Percentiles rank a stretch among this genome's conserved stretches.
Conservation (phyloP, 257 asterid species). For the Cynanchum wilfordii region DNA sequence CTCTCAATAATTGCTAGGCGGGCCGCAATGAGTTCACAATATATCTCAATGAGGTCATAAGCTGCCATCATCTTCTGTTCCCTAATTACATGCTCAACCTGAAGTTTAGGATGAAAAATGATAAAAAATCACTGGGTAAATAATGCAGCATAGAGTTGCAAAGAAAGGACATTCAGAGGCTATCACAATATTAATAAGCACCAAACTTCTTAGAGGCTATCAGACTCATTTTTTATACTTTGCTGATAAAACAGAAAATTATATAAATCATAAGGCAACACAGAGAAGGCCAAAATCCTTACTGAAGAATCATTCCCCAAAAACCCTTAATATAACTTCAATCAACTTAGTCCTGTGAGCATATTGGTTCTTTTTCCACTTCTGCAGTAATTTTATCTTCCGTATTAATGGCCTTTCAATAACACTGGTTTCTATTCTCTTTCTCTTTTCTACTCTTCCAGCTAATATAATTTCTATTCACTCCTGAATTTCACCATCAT, state of each 20-base stretch:
- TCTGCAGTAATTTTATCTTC: neutral
- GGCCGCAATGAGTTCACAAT: constrained; percentile 77
- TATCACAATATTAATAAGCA: neutral
- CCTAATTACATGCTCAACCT: constrained; percentile 95
- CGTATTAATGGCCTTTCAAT: neutral
- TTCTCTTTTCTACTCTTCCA: neutral
- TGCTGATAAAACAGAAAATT: neutral
- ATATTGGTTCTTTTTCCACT: neutral
- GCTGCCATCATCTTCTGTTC: constrained; percentile 98
- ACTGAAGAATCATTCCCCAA: neutral
- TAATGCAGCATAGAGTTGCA: neutral
- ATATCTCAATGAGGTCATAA: constrained; percentile 79
- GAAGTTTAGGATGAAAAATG: constrained; percentile 19
- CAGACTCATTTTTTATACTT: neutral
- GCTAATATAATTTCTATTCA: too few relatives aligned
- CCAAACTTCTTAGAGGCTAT: neutral
- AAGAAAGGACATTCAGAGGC: neutral
- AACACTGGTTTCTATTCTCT: too few relatives aligned
- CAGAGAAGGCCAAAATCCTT: neutral
- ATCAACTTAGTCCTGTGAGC: neutral
- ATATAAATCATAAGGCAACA: neutral
- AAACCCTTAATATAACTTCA: neutral
- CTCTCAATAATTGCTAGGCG: constrained; percentile 85
- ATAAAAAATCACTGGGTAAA: neutral
- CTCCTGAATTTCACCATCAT: neutral